These are phyloP conservation scores for Corymbia maculata DNA, from an alignment of 345 rosid genomes.

Conservation along the genomic window DNA sequence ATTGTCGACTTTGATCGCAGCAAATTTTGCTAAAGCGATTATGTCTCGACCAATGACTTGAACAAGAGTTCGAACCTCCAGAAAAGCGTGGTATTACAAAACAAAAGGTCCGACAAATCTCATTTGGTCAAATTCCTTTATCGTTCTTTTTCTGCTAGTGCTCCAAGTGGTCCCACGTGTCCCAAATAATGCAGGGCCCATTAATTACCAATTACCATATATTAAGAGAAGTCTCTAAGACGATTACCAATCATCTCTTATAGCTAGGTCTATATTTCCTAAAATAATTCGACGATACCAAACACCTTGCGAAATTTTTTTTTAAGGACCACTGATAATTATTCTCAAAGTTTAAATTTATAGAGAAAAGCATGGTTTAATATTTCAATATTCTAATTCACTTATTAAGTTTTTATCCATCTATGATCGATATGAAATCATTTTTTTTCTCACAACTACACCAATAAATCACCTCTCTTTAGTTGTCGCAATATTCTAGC, in stretches of 20 bases:
- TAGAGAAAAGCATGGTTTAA: not conserved
- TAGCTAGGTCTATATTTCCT: not conserved
- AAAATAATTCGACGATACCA: not conserved
- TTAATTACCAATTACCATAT: not conserved
- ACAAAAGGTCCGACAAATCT: not conserved
- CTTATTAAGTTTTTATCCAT: not conserved
- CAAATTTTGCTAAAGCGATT: not conserved
- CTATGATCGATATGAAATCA: not conserved
- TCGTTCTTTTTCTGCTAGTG: not conserved
- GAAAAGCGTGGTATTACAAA: not conserved
- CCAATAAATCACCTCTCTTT: not conserved
- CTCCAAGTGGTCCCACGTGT: not conserved
- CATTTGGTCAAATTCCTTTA: not conserved
- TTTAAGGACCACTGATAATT: not conserved
- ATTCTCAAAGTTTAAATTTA: accelerated
- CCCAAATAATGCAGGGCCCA: not conserved
- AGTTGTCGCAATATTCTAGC: not conserved
- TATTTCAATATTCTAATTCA: not conserved
- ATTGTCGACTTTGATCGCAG: not conserved
- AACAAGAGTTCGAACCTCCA: not conserved
- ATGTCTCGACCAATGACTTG: not conserved
- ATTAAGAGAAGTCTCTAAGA: not conserved
- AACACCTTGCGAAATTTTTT: not conserved
- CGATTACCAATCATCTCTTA: not conserved
- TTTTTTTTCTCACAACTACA: not conserved